Conservation (phyloP, 2,329 filamentous ascomycete species). For the Moelleriella libera region DNA sequence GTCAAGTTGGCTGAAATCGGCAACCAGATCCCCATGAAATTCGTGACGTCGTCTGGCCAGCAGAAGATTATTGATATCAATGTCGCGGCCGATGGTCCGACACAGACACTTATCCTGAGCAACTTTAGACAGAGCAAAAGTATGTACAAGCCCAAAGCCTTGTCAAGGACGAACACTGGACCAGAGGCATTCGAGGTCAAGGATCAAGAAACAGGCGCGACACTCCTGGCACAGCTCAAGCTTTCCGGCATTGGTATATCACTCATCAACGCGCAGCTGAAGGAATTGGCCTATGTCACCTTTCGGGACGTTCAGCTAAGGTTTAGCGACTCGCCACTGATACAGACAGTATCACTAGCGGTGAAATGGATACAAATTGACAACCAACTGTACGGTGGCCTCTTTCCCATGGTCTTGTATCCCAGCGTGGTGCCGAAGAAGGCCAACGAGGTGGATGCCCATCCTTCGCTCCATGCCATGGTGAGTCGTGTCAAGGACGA, state of each 20-base stretch:
- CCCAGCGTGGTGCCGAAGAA: conserved; percentile 96
- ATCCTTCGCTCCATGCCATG: conserved; percentile 86
- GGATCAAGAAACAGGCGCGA: conserved; percentile 74
- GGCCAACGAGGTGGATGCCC: conserved; percentile 87
- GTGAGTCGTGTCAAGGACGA: conserved; percentile 94
- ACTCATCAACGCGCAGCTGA: conserved; percentile 80
- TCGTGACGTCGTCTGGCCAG: conserved; percentile 51
- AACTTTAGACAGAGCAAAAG: conserved; percentile 92
- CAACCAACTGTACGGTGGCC: conserved; percentile 94
- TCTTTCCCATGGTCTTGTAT: conserved; percentile 95
- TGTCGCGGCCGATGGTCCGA: conserved; percentile 87
- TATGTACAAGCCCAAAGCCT: conserved; percentile 54
- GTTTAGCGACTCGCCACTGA: conserved; percentile 83
- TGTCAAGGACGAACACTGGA: conserved; percentile 31
- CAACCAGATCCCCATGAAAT: conserved; percentile 87
- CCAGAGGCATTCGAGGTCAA: conserved; percentile 76
- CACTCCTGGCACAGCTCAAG: conserved; percentile 77
- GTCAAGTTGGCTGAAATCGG: conserved; percentile 95
- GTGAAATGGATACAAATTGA: conserved; percentile 99
- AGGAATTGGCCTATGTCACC: conserved; percentile 85
- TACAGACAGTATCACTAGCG: conserved; percentile 79
- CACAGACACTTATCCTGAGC: conserved; percentile 83
- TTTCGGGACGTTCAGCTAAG: conserved; percentile 83
- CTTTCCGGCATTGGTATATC: conserved; percentile 87
- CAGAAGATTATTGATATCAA: conserved; percentile 94